Conservation (phyloP, 352 stramenopile genomes). For the Labyrinthula sp. region DNA sequence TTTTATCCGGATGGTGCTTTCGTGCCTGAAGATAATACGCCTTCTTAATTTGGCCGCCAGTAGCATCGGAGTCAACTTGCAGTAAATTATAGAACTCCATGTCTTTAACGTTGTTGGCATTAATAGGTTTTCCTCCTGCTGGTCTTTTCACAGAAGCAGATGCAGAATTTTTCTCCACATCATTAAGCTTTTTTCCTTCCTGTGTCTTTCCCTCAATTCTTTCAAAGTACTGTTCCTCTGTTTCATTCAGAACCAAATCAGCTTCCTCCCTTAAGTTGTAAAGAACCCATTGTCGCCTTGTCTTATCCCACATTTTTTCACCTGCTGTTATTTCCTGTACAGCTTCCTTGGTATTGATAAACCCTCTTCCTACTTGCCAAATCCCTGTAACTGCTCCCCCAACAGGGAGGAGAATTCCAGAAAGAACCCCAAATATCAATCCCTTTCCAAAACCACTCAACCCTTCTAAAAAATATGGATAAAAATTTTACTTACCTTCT, state of each 20-base stretch:
- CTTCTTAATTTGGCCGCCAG: constrained; percentile 39
- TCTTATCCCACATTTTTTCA: constrained; percentile 12
- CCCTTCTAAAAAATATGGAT: no score
- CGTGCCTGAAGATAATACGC: constrained; percentile 35
- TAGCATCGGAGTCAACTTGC: constrained; percentile 33
- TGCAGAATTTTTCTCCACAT: not conserved
- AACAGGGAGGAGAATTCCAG: constrained; percentile 42
- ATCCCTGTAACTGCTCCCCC: constrained; percentile 43
- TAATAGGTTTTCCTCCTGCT: constrained; percentile 21
- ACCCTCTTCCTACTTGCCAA: constrained; percentile 42
- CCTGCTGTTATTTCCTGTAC: constrained; percentile 9
- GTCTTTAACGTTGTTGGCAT: constrained; percentile 26
- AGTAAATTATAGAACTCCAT: constrained; percentile 37
- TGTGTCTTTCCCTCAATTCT: not conserved
- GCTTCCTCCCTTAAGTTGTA: constrained; percentile 24
- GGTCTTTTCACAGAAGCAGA: not conserved
- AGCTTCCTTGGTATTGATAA: constrained; percentile 17
- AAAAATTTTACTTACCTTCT: no score
- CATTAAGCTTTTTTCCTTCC: not conserved
- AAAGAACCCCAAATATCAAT: constrained; percentile 25
- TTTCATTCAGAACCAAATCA: constrained; percentile 16
- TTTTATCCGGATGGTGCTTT: constrained; percentile 37
- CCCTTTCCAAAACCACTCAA: constrained; percentile 44
- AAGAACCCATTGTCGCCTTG: constrained; percentile 13
- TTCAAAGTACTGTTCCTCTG: constrained; percentile 22